Evolutionary conservation across 441 rosid species (phyloP).

Genomic region (Corymbia calophylla): DNA sequence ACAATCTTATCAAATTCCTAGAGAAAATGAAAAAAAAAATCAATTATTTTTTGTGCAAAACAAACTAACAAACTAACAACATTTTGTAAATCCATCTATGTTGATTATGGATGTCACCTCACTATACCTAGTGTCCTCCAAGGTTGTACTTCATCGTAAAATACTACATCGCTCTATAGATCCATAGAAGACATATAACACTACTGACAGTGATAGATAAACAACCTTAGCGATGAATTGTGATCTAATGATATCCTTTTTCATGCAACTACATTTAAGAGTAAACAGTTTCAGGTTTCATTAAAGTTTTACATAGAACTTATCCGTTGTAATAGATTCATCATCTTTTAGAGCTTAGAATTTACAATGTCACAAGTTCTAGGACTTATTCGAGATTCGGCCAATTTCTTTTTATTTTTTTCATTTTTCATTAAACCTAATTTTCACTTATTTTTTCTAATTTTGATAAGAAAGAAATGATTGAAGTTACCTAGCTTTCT

Average conservation of each 20-base stretch:
- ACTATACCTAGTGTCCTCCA: background rate
- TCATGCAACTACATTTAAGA: background rate
- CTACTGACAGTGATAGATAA: background rate
- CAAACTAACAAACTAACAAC: background rate
- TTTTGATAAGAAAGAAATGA: no score
- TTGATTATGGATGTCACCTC: background rate
- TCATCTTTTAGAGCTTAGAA: no score
- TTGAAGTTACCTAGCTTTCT: background rate
- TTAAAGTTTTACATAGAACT: no score
- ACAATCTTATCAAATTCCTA: background rate
- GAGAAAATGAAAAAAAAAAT: background rate
- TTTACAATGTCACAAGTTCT: accelerated
- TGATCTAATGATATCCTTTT: background rate
- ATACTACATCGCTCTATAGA: background rate
- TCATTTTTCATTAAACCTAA: no score
- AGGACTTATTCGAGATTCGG: accelerated
- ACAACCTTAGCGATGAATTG: background rate
- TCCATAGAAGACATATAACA: background rate
- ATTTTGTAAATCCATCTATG: background rate
- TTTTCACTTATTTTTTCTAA: background rate
- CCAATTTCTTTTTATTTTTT: no score
- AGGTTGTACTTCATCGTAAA: background rate
- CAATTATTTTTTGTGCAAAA: background rate
- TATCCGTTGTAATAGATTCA: accelerated
- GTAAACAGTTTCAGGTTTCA: no score